Evolutionary conservation across 1,139 yeast species (phyloP), one percentile per base, ranked within the genome.

Genomic region (Hansenula anomala): DNA sequence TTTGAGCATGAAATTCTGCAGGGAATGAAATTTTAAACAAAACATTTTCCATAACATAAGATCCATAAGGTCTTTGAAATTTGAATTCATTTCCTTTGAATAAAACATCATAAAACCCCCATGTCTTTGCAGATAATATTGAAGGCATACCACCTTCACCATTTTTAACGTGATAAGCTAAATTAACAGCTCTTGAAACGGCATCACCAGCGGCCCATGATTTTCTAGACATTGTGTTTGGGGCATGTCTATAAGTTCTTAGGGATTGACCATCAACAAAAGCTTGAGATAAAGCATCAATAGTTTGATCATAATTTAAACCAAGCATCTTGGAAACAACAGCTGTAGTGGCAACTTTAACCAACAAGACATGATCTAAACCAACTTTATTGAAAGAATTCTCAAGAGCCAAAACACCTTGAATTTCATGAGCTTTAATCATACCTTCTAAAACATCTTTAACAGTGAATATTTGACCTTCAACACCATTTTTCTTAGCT

Each of bases 141-240:
- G 79, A 72, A 18, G 81, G 81, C 64, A 76, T 69, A 18, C 80
- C 81, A 25, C 71, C 61, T 52, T 70, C 72, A 24, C 80, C 80
- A 40, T 68, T 63, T 55, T 71, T 69, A 32, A 75, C 80, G 44
- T 71, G 62, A 40, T 70, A 66, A 12, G 71, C 79, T 44, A 76
- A 54, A 55, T 75, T 73, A 22, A 76, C 80, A 15, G 80, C 82
- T 44, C 80, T 65, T n/a, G 78, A 65, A 36, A 71, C 71, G 12
- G 81, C 81, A 48, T 76, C 81, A 44, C 81, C 82, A 13, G 82
- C 82, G 28, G 82, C 82, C 82, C 82, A 76, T 1, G 80, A 75
- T 60, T 76, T 76, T 54, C 81, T 67, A 11, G 78, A 70, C 62
- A 75, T 75, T 41, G 81, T 76, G 59, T 76, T 76, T 45, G 82